phyloP scores from a whole-genome alignment of 2,329 filamentous ascomycete species.

The Fusarium mexicanum region DNA sequence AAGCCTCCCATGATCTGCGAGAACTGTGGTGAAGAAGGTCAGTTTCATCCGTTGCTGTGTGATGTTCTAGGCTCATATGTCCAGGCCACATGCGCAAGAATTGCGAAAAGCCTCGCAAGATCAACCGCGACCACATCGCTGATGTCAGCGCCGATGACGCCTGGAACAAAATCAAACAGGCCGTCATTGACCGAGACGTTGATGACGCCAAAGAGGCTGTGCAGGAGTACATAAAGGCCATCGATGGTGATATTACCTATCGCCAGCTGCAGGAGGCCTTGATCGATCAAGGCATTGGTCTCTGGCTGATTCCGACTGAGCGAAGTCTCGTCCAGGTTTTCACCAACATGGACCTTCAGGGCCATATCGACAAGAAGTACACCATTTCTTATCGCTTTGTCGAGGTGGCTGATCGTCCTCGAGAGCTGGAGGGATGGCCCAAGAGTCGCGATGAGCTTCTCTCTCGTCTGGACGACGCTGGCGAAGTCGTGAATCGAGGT shows the following conservation, averaged over 20 bases:
- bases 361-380: constrained; percentile 72
- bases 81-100: constrained; percentile 64
- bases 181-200: constrained; percentile 64
- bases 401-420: constrained; percentile 65
- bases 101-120: constrained; percentile 68
- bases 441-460: constrained; percentile 67
- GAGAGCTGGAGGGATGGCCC: constrained; percentile 70
- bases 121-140: constrained; percentile 63
- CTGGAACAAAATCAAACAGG: constrained; percentile 65
- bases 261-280: constrained; percentile 69
- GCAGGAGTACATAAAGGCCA: constrained; percentile 69
- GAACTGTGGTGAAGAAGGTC: constrained; percentile 71
- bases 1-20: constrained; percentile 65
- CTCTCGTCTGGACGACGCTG: constrained; percentile 71
- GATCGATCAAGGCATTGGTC: constrained; percentile 60
- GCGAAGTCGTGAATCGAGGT: constrained; percentile 68
- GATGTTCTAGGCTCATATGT: constrained; percentile 12
- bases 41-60: constrained; percentile 13
- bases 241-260: constrained; percentile 65
- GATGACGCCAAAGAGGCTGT: constrained; percentile 70
- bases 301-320: constrained; percentile 72
- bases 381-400: constrained; percentile 70
- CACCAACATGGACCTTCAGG: constrained; percentile 78
- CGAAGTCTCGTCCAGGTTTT: constrained; percentile 64
- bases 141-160: constrained; percentile 63